Evolutionary conservation across 176 grass and related monocot species (phyloP).

Genomic region (Oryza meyeriana): DNA sequence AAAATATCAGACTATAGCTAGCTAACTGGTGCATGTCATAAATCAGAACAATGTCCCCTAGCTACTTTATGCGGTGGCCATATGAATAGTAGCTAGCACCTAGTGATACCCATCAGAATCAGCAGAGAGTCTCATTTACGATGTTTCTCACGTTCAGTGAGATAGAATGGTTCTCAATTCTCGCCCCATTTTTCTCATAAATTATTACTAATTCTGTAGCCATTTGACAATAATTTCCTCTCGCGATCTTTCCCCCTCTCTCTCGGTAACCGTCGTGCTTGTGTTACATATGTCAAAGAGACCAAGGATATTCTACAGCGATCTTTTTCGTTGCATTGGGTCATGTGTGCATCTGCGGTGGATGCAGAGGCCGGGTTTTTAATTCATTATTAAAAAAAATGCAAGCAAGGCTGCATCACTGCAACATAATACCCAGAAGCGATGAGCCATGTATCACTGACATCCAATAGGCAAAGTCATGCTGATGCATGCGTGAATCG

Average conservation of each 20-base stretch:
- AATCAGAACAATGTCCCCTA: not conserved
- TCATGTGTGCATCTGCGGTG: no score
- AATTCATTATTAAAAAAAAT: no score
- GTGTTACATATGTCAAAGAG: not conserved
- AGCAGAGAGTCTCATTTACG: not conserved
- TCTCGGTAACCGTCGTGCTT: not conserved
- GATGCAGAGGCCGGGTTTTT: no score
- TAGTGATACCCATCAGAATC: not conserved
- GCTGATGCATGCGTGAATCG: not conserved
- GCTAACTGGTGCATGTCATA: not conserved
- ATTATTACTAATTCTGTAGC: not conserved
- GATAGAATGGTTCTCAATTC: not conserved
- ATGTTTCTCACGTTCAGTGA: not conserved
- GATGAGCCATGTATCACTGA: slow-evolving; percentile 15
- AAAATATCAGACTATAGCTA: not conserved
- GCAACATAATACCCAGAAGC: slow-evolving; percentile 41
- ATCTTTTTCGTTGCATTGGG: not conserved
- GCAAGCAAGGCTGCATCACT: slow-evolving; percentile 25
- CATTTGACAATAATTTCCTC: slow-evolving; percentile 18
- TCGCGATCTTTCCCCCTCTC: not conserved
- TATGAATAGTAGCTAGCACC: not conserved
- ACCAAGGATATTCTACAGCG: slow-evolving; percentile 20
- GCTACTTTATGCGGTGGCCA: not conserved
- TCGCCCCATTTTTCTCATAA: not conserved
- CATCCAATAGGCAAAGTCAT: slow-evolving; percentile 27